Conservation (phyloP, 768 basidiomycete genomes). For the Rhizopogon roseolus region DNA sequence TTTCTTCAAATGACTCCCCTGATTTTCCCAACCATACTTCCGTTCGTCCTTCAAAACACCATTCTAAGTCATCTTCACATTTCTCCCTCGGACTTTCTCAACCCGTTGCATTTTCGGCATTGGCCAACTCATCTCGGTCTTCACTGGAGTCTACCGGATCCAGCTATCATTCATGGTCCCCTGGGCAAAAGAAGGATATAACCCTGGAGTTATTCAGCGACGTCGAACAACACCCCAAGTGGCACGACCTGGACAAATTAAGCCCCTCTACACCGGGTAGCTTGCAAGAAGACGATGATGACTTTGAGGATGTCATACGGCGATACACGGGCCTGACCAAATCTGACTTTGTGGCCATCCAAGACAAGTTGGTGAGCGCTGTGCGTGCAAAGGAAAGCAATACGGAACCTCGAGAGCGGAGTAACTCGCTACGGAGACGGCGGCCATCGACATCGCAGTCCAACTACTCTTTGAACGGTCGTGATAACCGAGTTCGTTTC, state of each 20-base stretch:
- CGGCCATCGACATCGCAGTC: conserved; percentile 84
- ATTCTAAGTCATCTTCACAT: conserved; percentile 41
- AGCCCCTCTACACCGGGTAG: conserved; percentile 44
- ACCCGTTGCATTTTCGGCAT: conserved; percentile 62
- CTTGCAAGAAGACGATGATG: conserved; percentile 49
- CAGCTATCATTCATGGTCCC: conserved; percentile 82
- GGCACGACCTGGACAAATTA: conserved; percentile 63
- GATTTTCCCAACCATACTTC: conserved; percentile 29
- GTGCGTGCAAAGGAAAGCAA: conserved; percentile 52
- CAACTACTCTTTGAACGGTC: conserved; percentile 57
- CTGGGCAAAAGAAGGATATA: conserved; percentile 48
- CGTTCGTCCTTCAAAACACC: conserved; percentile 52
- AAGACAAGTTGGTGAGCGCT: conserved; percentile 69
- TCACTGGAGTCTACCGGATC: conserved; percentile 80
- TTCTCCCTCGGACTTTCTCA: conserved; percentile 48
- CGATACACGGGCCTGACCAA: conserved; percentile 66
- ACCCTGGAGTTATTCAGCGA: conserved; percentile 51
- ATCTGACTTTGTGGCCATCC: conserved; percentile 65
- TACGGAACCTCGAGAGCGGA: conserved; percentile 56
- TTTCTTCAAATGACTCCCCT: conserved; percentile 26
- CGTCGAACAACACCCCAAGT: conserved; percentile 44
- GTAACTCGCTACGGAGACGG: conserved; percentile 67
- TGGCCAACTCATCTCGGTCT: conserved; percentile 71
- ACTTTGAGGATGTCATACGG: conserved; percentile 64
- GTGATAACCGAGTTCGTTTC: conserved; percentile 35